Base-by-base conservation (phyloP, 345 rosid genomes). In the Bruguiera sexangula region DNA sequence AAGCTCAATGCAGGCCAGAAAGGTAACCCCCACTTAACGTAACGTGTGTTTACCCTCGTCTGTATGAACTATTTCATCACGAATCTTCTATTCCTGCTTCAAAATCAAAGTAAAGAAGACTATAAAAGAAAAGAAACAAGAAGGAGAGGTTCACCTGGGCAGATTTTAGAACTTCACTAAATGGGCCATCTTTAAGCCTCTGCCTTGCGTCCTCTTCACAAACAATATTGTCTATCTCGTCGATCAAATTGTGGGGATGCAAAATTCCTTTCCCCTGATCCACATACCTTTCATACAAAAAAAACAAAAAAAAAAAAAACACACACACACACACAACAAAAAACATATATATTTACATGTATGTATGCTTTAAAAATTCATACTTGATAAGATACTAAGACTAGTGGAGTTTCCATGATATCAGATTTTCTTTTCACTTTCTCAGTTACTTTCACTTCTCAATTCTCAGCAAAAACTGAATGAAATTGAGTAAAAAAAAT, bases 231-330 rank as follows among this genome's bases (percentile, higher is more conserved):
- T 92, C 91, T 22, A 92, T 84, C 68, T 92, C 96, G 71, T 95
- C 99, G 36, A 95, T 75, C 86, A 95, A 76, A 67, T 82, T 86
- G 81, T 95, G 98, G 13, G 99, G 98, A 36, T 87, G 91, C 80
- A 95, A 67, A 43, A 95, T 88, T 63, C 94, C 94, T 78, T 92
- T 95, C 6, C 99, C 99, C 75, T 92, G 96, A 39, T 81, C 91
- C 75, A 92, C 96, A 59, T 92, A 95, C 87, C 99, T 95, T 95
- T 80, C 62, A 24, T 6, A 56, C 50, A 16, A 39, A 9, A 9
- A 24, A 56, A 9, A 27, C 9, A 56, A 76, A 75, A 52, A 32
- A 22, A 22, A 24, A 50, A 16, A 1, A 26, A 2, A 27, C 29
- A 27, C 29, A 27, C 29, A 27, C 29, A 27, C 2, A 27, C 29